These are phyloP conservation scores for Viridothelium virens DNA, from an alignment of 495 filamentous ascomycete species.

Conservation along the genomic window DNA sequence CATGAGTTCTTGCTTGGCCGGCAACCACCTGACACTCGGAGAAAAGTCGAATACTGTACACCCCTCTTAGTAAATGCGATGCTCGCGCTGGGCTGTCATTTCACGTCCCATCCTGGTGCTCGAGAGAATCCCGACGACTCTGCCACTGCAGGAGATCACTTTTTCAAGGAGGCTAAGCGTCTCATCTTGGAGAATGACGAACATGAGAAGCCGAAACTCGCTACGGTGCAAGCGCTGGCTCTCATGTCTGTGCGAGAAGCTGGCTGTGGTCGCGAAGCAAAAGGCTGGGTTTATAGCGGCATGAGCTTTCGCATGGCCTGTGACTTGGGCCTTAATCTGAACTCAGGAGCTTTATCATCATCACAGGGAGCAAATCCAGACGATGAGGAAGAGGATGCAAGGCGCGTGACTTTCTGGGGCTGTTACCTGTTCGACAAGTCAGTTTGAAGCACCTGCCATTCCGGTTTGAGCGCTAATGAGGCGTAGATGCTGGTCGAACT, in stretches of 20 bases:
- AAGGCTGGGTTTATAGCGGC: conserved; percentile 95
- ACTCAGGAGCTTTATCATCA: conserved; percentile 53
- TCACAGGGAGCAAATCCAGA: conserved; percentile 52
- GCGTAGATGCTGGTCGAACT: conserved; percentile 87
- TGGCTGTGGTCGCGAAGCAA: conserved; percentile 88
- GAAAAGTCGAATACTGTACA: conserved; percentile 68
- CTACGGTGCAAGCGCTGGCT: conserved; percentile 90
- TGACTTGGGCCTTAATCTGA: conserved; percentile 88
- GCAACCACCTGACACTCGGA: conserved; percentile 38
- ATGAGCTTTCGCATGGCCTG: conserved; percentile 99
- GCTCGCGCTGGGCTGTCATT: conserved; percentile 93
- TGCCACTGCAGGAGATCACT: conserved; percentile 89
- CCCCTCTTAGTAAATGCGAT: conserved; percentile 89
- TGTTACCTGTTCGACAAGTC: conserved; percentile 95
- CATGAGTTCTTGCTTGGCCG: conserved; percentile 70
- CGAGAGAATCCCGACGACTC: conserved; percentile 62
- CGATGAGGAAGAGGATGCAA: conserved; percentile 80
- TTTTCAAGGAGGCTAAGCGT: conserved; percentile 91
- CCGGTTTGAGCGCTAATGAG: background rate
- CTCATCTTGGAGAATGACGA: conserved; percentile 86
- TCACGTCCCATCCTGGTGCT: conserved; percentile 67
- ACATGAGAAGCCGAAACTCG: conserved; percentile 79
- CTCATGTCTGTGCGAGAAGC: conserved; percentile 97
- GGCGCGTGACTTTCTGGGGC: conserved; percentile 95
- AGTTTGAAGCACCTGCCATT: conserved; percentile 24